Evolutionary conservation across 2,329 filamentous ascomycete genomes (phyloP).

Genomic region (Teratosphaeria zuluensis): DNA sequence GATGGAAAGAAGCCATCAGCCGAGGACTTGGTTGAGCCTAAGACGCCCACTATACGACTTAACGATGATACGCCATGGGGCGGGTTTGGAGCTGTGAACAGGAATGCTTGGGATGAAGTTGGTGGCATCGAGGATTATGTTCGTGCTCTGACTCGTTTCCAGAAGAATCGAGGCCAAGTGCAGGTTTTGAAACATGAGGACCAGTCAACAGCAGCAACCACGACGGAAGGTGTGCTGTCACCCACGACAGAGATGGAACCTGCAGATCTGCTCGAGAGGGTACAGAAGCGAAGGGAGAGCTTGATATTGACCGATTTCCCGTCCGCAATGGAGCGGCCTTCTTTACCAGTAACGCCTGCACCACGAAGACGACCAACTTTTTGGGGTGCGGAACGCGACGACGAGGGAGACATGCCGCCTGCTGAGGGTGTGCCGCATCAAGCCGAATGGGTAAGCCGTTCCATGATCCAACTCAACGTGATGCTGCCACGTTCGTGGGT

Average conservation of each 20-base stretch:
- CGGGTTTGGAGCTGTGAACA: slow-evolving; percentile 52
- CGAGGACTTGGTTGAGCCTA: slow-evolving; percentile 8
- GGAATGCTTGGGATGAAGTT: slow-evolving; percentile 87
- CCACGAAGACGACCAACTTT: slow-evolving; percentile 61
- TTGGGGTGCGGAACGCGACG: slow-evolving; percentile 53
- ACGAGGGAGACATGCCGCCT: slow-evolving; percentile 53
- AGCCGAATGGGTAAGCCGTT: slow-evolving; percentile 84
- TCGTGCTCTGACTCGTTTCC: slow-evolving; percentile 54
- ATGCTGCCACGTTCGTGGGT: neutral
- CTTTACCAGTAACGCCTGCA: slow-evolving; percentile 81
- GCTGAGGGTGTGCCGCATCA: slow-evolving; percentile 80
- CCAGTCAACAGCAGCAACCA: slow-evolving; percentile 1
- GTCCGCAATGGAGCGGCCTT: slow-evolving; percentile 69
- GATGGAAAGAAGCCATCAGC: slow-evolving; percentile 7
- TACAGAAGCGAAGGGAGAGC: slow-evolving; percentile 38
- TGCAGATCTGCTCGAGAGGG: slow-evolving; percentile 19
- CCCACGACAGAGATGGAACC: slow-evolving; percentile 15
- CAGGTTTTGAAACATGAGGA: slow-evolving; percentile 4
- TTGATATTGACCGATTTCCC: slow-evolving; percentile 81
- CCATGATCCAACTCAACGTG: neutral
- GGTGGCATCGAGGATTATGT: slow-evolving; percentile 84
- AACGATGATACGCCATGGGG: slow-evolving; percentile 56
- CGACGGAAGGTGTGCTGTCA: slow-evolving; percentile 11
- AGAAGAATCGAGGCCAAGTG: slow-evolving; percentile 44
- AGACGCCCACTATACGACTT: slow-evolving; percentile 39